Percentiles rank a stretch among this genome's conserved stretches.
Conservation (phyloP, 2,329 filamentous ascomycete genomes). For the Knufia petricola region DNA sequence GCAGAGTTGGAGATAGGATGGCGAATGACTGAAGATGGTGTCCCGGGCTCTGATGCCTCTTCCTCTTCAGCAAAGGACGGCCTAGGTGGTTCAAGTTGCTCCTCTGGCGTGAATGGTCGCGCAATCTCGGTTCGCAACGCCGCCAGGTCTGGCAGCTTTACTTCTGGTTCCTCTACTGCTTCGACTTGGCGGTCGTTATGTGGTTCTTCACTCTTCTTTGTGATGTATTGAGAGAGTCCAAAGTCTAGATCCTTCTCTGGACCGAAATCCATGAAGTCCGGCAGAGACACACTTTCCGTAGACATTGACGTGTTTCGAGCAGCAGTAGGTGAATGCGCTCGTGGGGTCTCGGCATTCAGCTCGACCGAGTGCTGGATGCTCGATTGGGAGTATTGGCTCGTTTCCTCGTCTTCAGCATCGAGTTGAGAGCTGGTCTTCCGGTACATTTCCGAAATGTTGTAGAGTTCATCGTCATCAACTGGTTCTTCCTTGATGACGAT, state of each 20-base stretch:
- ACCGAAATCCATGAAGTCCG: slow-evolving; percentile 41
- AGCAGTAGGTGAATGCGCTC: slow-evolving; percentile 26
- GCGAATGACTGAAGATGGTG: slow-evolving; percentile 83
- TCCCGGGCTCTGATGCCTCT: slow-evolving; percentile 47
- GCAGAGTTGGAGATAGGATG: slow-evolving; percentile 47
- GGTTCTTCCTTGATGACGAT: slow-evolving; percentile 59
- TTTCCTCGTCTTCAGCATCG: slow-evolving; percentile 37
- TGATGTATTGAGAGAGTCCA: slow-evolving; percentile 47
- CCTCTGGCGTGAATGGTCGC: slow-evolving; percentile 27
- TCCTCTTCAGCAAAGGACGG: slow-evolving; percentile 26
- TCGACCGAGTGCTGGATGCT: slow-evolving; percentile 29
- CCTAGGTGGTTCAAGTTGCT: slow-evolving; percentile 18
- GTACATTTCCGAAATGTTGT: slow-evolving; percentile 59
- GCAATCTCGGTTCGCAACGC: slow-evolving; percentile 31
- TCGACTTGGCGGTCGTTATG: not conserved
- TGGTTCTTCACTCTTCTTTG: slow-evolving; percentile 24
- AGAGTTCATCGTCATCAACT: slow-evolving; percentile 50
- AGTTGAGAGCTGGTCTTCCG: slow-evolving; percentile 32
- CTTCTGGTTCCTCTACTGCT: slow-evolving; percentile 16
- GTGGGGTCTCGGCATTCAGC: slow-evolving; percentile 40
- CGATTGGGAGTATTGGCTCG: slow-evolving; percentile 45
- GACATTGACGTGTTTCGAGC: slow-evolving; percentile 1
- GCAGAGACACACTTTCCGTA: slow-evolving; percentile 31
- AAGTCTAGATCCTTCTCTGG: slow-evolving; percentile 44
- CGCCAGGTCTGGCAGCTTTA: slow-evolving; percentile 28